phyloP scores from a whole-genome alignment of 805 yeast species.

The Hanseniaspora vineae region DNA sequence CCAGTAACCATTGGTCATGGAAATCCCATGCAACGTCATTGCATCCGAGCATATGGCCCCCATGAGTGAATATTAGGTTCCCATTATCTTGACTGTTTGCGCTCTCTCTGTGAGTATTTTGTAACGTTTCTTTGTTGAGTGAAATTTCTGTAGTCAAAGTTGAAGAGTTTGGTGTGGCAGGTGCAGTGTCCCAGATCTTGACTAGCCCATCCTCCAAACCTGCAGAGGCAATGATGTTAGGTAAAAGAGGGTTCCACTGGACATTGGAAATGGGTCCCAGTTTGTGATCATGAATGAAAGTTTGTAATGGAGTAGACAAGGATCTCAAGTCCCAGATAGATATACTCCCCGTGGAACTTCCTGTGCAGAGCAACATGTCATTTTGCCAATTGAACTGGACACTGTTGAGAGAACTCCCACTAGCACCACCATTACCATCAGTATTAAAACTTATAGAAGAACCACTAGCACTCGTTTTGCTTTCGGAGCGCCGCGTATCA shows the following conservation, averaged over 20 bases:
- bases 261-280: constrained; percentile 45
- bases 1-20: constrained; percentile 53
- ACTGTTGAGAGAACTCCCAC: constrained; percentile 36
- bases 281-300: constrained; percentile 17
- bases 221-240: constrained; percentile 47
- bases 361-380: constrained; percentile 49
- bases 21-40: constrained; percentile 78
- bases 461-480: too few relatives aligned
- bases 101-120: too few relatives aligned
- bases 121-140: too few relatives aligned
- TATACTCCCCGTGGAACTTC: constrained; percentile 44
- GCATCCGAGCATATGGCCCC: constrained; percentile 80
- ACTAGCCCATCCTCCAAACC: constrained; percentile 54
- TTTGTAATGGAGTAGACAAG: constrained; percentile 19
- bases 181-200: constrained; percentile 41
- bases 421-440: constrained; percentile 9
- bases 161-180: too few relatives aligned
- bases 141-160: constrained; percentile 1
- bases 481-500: too few relatives aligned
- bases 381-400: constrained; percentile 48
- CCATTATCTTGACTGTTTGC: background rate
- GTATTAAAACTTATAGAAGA: too few relatives aligned
- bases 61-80: constrained; percentile 48
- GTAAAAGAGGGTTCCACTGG: constrained; percentile 56
- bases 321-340: constrained; percentile 56